Evolutionary conservation across 2,329 filamentous ascomycete species (phyloP).

Genomic region (Nectriaceae sp.): DNA sequence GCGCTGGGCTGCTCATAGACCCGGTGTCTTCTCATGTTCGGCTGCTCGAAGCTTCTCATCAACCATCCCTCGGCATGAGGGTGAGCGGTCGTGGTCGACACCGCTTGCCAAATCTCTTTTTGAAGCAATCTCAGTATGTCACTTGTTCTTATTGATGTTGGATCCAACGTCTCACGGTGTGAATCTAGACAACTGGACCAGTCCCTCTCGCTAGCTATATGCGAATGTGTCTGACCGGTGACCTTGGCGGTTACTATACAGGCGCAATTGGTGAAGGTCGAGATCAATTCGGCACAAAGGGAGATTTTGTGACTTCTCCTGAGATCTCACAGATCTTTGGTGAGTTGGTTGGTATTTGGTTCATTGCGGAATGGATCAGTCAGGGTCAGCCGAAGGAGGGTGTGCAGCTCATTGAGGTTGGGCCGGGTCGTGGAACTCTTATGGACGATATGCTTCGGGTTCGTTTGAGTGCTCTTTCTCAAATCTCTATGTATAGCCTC

Average conservation of each 20-base stretch:
- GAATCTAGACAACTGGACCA: conserved; percentile 70
- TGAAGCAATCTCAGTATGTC: conserved; percentile 77
- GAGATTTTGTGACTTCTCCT: conserved; percentile 95
- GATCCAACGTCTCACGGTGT: not conserved
- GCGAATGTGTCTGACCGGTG: conserved; percentile 95
- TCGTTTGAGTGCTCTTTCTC: conserved; percentile 35
- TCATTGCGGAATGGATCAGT: conserved; percentile 93
- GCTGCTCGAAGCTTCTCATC: conserved; percentile 29
- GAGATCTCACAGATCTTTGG: conserved; percentile 98
- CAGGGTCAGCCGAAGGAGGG: conserved; percentile 75
- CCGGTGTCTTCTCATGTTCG: conserved; percentile 11
- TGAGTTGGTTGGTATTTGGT: conserved; percentile 91
- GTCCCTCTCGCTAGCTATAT: conserved; percentile 93
- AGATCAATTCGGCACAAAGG: conserved; percentile 89
- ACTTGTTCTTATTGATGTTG: not conserved
- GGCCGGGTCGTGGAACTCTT: conserved; percentile 88
- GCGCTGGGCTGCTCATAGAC: conserved; percentile 13
- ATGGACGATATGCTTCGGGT: conserved; percentile 96
- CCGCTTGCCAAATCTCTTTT: conserved; percentile 85
- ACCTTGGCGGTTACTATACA: conserved; percentile 92
- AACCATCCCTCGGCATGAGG: conserved; percentile 19
- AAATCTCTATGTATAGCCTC: too few relatives aligned
- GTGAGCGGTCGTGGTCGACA: conserved; percentile 79
- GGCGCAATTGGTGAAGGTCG: conserved; percentile 65
- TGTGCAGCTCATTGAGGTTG: conserved; percentile 90